These are phyloP conservation scores for Malassezia yamatoensis DNA, from an alignment of 1,284 basidiomycete species.

Conservation along the genomic window DNA sequence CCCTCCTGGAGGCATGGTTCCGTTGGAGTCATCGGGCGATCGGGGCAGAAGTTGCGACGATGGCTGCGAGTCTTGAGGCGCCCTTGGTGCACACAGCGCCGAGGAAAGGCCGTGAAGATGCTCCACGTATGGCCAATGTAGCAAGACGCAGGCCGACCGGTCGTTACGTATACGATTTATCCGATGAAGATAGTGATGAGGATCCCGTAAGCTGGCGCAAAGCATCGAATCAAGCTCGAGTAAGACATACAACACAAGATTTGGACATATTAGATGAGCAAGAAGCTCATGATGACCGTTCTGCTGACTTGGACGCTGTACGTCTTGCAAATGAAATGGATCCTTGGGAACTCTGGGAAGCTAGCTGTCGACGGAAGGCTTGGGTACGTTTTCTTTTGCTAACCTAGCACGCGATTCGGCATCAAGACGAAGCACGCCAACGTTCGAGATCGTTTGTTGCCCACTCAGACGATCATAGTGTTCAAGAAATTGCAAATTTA, in stretches of 20 bases:
- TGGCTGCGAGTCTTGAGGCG: neutral
- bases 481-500: conserved; percentile 31
- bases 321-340: conserved; percentile 16
- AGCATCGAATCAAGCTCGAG: neutral
- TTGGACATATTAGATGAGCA: too few relatives aligned
- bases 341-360: conserved; percentile 18
- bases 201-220: conserved; percentile 1
- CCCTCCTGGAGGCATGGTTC: neutral
- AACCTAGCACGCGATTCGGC: neutral
- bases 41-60: neutral
- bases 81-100: neutral
- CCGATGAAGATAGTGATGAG: conserved; percentile 8
- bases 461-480: conserved; percentile 3
- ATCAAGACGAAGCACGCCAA: neutral
- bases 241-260: too few relatives aligned
- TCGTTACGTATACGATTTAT: conserved; percentile 15
- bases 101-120: neutral
- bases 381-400: conserved; percentile 5
- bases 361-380: conserved; percentile 1
- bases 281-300: neutral
- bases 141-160: conserved; percentile 9
- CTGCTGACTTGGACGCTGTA: neutral
- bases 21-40: neutral
- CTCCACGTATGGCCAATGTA: neutral
- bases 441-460: too few relatives aligned